phyloP scores from a whole-genome alignment of 1,139 yeast genomes.

The Wickerhamomyces sp. region DNA sequence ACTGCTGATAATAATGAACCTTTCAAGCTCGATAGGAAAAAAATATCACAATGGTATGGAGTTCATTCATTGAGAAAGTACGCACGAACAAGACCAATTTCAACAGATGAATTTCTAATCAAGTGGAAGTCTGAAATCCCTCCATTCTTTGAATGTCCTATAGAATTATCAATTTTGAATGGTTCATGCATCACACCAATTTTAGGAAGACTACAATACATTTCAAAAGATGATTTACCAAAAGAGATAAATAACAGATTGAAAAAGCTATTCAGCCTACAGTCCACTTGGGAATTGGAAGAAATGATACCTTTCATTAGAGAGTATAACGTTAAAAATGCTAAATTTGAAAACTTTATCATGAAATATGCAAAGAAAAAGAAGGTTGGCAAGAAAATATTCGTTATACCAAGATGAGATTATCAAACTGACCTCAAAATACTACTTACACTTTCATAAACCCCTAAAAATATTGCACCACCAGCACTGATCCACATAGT shows the following conservation, averaged over 20 bases:
- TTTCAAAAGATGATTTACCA: conserved; percentile 47
- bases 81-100: conserved; percentile 27
- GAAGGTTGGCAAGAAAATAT: conserved; percentile 44
- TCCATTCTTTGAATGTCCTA: conserved; percentile 52
- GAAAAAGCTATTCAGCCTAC: conserved; percentile 54
- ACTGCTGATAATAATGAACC: conserved; percentile 23
- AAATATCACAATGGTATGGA: conserved; percentile 59
- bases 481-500: conserved; percentile 98
- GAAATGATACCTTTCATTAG: conserved; percentile 70
- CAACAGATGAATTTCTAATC: conserved; percentile 48
- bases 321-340: conserved; percentile 48
- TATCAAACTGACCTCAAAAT: conserved; percentile 10
- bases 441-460: conserved; percentile 69
- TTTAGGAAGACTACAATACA: conserved; percentile 43
- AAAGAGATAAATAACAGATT: conserved; percentile 51
- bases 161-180: conserved; percentile 45
- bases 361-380: conserved; percentile 74
- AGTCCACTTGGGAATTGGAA: conserved; percentile 62
- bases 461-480: conserved; percentile 94
- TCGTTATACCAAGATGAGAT: conserved; percentile 28
- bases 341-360: conserved; percentile 65
- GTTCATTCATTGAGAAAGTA: conserved; percentile 41
- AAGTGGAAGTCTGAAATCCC: conserved; percentile 68
- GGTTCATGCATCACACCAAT: conserved; percentile 54
- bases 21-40: conserved; percentile 35